These are phyloP conservation scores for Petasospora fabianii DNA, from an alignment of 1,139 yeast species.

Conservation along the genomic window DNA sequence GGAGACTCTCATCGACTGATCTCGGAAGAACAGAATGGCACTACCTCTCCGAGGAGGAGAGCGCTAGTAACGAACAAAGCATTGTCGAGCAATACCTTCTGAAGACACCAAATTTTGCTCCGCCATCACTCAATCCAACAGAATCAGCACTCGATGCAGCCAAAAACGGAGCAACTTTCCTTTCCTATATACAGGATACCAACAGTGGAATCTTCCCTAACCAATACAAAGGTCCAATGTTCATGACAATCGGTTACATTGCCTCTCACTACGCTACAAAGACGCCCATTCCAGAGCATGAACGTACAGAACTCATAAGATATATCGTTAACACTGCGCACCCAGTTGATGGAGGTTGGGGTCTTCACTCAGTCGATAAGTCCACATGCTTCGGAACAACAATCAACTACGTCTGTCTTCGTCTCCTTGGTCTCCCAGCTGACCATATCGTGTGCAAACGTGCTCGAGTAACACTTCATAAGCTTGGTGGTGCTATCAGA, in stretches of 20 bases:
- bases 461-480: slow-evolving; percentile 68
- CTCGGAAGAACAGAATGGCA: slow-evolving; percentile 85
- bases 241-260: slow-evolving; percentile 87
- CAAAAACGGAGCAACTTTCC: slow-evolving; percentile 70
- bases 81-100: slow-evolving; percentile 57
- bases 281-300: slow-evolving; percentile 64
- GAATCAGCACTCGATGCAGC: slow-evolving; percentile 61
- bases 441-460: slow-evolving; percentile 77
- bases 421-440: slow-evolving; percentile 71
- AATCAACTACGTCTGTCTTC: slow-evolving; percentile 72
- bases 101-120: slow-evolving; percentile 40
- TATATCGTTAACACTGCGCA: slow-evolving; percentile 87
- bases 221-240: slow-evolving; percentile 97
- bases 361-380: slow-evolving; percentile 85
- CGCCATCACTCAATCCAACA: slow-evolving; percentile 35
- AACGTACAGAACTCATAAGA: slow-evolving; percentile 66
- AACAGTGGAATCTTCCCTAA: slow-evolving; percentile 83
- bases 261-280: slow-evolving; percentile 70
- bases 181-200: slow-evolving; percentile 62
- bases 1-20: slow-evolving; percentile 72
- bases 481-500: slow-evolving; percentile 85
- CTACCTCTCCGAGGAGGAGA: slow-evolving; percentile 44
- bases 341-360: slow-evolving; percentile 99
- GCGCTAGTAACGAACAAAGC: slow-evolving; percentile 39
- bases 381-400: slow-evolving; percentile 95